A percentile compares a stretch with the other conserved stretches of the same genome.
phyloP scores from a whole-genome alignment of 306 rosid genomes.

The Inga leiocalycina region DNA sequence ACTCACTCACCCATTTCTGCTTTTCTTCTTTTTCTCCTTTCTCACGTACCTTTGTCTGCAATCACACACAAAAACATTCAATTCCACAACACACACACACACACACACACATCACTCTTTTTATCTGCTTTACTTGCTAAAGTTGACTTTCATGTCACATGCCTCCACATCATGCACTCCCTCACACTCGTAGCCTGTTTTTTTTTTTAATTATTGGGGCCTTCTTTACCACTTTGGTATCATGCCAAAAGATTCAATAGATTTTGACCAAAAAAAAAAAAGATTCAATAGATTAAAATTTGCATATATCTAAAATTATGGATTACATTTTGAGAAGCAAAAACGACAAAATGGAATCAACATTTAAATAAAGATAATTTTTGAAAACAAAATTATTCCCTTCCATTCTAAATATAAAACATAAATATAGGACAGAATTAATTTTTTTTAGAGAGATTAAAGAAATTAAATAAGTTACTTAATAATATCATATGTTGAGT shows the following conservation, averaged over 20 bases:
- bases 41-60: not conserved
- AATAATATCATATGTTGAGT: too few species aligned
- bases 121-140: conserved; percentile 19
- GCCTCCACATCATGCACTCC: not conserved
- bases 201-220: not conserved
- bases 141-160: conserved; percentile 24
- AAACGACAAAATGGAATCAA: too few species aligned
- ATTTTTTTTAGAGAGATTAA: too few species aligned
- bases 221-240: conserved; percentile 11
- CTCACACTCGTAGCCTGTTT: not conserved
- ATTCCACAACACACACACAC: too few species aligned
- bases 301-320: too few species aligned
- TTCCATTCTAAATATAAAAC: too few species aligned
- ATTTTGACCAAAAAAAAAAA: too few species aligned
- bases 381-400: too few species aligned
- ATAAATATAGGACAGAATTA: too few species aligned
- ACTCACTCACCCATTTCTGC: conserved; percentile 44
- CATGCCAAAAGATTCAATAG: conserved; percentile 26
- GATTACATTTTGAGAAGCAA: too few species aligned
- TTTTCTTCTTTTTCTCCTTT: not conserved
- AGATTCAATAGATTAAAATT: not conserved
- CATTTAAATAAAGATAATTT: too few species aligned
- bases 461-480: too few species aligned
- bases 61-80: not conserved
- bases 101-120: not conserved